Evolutionary conservation across 768 basidiomycete species (phyloP), one percentile per base, ranked within the genome.

Genomic region (Trichaptum fuscoviolaceum): DNA sequence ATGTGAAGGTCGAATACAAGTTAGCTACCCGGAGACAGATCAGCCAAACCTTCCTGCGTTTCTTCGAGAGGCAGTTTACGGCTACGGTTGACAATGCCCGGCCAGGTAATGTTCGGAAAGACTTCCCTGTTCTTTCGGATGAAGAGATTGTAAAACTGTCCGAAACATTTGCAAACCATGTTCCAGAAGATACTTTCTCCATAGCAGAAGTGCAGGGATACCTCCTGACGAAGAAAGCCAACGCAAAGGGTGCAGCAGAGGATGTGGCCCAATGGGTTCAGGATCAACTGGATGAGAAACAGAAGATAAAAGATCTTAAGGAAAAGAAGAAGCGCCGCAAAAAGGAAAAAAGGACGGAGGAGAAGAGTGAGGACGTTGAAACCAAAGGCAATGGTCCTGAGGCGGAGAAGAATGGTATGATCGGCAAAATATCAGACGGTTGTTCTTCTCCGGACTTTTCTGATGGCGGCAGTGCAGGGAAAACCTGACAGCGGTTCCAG

Each of bases 191-290:
- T 60, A 79, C 81, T 66, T 84, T 87, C 70, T 84, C 85, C 34
- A 83, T 84, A 0, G 86, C 88, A 0, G 85, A 87, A 65, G 77
- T 90, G 1, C 87, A 88, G 70, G 85, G 86, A 0, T 88, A 82
- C 72, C 77, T 88, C 15, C 76, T 89, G 69, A 64, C 73, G 18
- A 73, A 73, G 68, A 73, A 77, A 71, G 69, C 71, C 35, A 25
- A 71, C 25, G 73, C 75, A 17, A 66, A 71, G 61, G 69, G 69
- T 35, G 74, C 75, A 25, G 72, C 75, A 1, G 67, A 67, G 1
- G 69, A 70, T 5, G 67, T 71, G 15, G 2, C 10, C 15, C 42
- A 12, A 5, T 52, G 42, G 42, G 42, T 52, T 52, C 26, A 35
- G 18, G 26, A 61, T 27, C 26, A 26, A 12, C 60, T 61, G 17